These are phyloP conservation scores for Verbascum thapsus DNA, from an alignment of 257 asterid genomes.

Conservation along the genomic window DNA sequence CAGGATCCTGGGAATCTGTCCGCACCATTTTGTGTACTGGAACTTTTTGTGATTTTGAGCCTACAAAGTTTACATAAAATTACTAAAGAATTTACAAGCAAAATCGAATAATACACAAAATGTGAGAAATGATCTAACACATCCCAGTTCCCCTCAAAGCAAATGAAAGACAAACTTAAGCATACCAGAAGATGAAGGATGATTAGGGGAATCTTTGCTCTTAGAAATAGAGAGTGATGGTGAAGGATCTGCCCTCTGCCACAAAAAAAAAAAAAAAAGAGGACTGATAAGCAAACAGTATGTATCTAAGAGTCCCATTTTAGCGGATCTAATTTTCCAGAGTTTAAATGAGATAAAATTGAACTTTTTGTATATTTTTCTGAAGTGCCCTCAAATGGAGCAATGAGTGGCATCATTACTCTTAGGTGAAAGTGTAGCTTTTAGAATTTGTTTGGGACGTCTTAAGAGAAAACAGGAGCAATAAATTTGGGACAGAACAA, in stretches of 20 bases:
- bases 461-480: too few relatives aligned
- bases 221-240: slow-evolving; percentile 42
- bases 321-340: too few relatives aligned
- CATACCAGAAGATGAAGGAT: slow-evolving; percentile 59
- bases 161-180: slow-evolving; percentile 24
- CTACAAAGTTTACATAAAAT: slow-evolving; percentile 40
- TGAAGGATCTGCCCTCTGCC: slow-evolving; percentile 61
- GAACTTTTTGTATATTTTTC: too few relatives aligned
- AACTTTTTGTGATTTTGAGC: slow-evolving; percentile 67
- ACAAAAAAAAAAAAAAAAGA: slow-evolving; percentile 25
- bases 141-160: slow-evolving; percentile 15
- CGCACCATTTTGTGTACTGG: slow-evolving; percentile 93
- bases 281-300: slow-evolving; percentile 20
- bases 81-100: slow-evolving; percentile 27
- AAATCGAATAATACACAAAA: slow-evolving; percentile 28
- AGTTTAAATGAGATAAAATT: too few relatives aligned
- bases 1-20: slow-evolving; percentile 92
- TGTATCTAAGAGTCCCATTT: neutral
- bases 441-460: too few relatives aligned
- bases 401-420: too few relatives aligned
- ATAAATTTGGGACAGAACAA: too few relatives aligned
- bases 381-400: too few relatives aligned
- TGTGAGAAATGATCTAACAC: slow-evolving; percentile 18
- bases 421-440: too few relatives aligned
- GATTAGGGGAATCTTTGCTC: slow-evolving; percentile 49